phyloP scores from a whole-genome alignment of 139 green algal species.

The Choricystis sp. region DNA sequence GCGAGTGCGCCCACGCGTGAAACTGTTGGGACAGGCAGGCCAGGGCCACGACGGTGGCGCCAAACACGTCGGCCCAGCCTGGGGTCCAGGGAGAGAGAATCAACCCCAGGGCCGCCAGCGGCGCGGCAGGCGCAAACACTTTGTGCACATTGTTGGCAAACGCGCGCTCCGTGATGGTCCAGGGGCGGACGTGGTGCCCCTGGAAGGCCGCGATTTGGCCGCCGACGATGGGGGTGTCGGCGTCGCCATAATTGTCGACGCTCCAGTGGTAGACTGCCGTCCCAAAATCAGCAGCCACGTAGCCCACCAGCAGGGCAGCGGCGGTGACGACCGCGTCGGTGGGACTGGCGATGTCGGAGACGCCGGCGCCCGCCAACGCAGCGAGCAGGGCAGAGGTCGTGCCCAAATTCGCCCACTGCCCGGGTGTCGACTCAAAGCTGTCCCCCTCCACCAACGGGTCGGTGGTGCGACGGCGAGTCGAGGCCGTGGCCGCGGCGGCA shows the following conservation, averaged over 20 bases:
- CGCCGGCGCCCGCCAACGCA: slow-evolving; percentile 13
- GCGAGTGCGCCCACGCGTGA: slow-evolving; percentile 91
- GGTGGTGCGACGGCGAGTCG: no score
- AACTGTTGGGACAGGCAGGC: slow-evolving; percentile 90
- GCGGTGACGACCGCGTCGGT: slow-evolving; percentile 5
- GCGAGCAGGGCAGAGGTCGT: slow-evolving; percentile 31
- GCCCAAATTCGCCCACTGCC: slow-evolving; percentile 33
- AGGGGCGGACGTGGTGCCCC: slow-evolving; percentile 78
- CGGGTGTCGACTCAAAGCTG: slow-evolving; percentile 24
- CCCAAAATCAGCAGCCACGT: slow-evolving; percentile 27
- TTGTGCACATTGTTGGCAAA: slow-evolving; percentile 94
- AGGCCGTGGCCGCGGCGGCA: no score
- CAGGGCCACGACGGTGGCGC: slow-evolving; percentile 52
- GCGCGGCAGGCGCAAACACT: slow-evolving; percentile 21
- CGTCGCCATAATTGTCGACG: slow-evolving; percentile 90
- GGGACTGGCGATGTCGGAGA: slow-evolving; percentile 1
- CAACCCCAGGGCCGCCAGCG: slow-evolving; percentile 19
- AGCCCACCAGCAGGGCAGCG: slow-evolving; percentile 21
- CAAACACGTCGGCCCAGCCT: slow-evolving; percentile 34
- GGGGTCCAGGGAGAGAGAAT: slow-evolving; percentile 15
- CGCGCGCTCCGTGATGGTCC: slow-evolving; percentile 94
- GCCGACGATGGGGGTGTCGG: slow-evolving; percentile 76
- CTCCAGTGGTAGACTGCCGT: slow-evolving; percentile 15
- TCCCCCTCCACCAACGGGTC: slow-evolving; percentile 30
- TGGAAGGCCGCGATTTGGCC: slow-evolving; percentile 88